Conservation (phyloP, 768 basidiomycete genomes). For the Calocybe gangraenosa region DNA sequence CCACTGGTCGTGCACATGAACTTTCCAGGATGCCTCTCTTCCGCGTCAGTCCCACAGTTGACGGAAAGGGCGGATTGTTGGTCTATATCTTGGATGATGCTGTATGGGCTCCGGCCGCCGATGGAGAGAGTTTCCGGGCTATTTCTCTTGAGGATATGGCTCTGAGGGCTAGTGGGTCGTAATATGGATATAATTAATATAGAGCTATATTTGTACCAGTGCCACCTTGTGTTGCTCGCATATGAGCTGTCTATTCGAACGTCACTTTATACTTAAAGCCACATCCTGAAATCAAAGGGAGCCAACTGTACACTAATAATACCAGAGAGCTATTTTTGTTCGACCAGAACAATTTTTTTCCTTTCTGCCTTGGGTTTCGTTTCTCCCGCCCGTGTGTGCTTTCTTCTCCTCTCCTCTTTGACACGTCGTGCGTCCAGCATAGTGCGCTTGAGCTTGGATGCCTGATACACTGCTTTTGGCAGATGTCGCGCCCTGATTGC, state of each 20-base stretch:
- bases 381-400: conserved; percentile 83
- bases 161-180: conserved; percentile 39
- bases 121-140: conserved; percentile 64
- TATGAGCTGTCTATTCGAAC: too few species aligned
- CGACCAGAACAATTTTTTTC: conserved; percentile 80
- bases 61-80: conserved; percentile 82
- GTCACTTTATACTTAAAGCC: too few species aligned
- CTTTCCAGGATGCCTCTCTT: conserved; percentile 86
- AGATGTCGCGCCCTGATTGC: conserved; percentile 76
- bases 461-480: conserved; percentile 88
- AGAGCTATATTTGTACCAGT: background rate
- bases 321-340: conserved; percentile 56
- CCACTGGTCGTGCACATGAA: conserved; percentile 81
- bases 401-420: conserved; percentile 91
- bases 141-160: conserved; percentile 91
- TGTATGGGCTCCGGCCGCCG: conserved; percentile 70
- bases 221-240: too few species aligned
- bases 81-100: conserved; percentile 93
- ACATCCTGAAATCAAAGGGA: too few species aligned
- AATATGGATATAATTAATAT: background rate
- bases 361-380: conserved; percentile 88
- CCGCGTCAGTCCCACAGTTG: conserved; percentile 70
- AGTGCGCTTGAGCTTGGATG: conserved; percentile 81
- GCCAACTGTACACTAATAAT: too few species aligned
- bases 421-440: conserved; percentile 88